A percentile compares a stretch with the other conserved stretches of the same genome.
phyloP scores from a whole-genome alignment of 2,329 filamentous ascomycete species.

The Colletotrichum somersetense region DNA sequence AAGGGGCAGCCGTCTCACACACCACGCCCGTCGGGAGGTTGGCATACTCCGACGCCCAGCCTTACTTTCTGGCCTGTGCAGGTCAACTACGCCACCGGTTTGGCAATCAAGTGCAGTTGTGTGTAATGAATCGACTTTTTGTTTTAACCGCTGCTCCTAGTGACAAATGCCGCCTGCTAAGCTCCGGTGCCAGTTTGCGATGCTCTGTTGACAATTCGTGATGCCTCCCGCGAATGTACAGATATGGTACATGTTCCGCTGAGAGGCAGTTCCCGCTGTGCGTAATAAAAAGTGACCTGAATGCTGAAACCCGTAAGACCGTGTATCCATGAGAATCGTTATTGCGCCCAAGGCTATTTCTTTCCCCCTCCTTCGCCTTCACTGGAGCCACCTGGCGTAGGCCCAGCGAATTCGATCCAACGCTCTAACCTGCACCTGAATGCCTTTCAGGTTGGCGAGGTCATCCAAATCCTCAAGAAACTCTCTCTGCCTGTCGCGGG shows the following conservation, averaged over 20 bases:
- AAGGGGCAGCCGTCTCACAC: slow-evolving; percentile 12
- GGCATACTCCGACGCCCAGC: background rate
- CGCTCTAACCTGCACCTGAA: slow-evolving; percentile 82
- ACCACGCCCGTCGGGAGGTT: too few relatives aligned
- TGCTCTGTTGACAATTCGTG: slow-evolving; percentile 40
- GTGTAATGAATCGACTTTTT: slow-evolving; percentile 33
- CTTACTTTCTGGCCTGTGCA: background rate
- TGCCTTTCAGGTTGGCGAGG: slow-evolving; percentile 83
- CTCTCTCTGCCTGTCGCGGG: slow-evolving; percentile 80
- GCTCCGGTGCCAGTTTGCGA: slow-evolving; percentile 36
- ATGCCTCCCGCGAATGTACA: slow-evolving; percentile 34
- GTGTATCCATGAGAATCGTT: slow-evolving; percentile 39
- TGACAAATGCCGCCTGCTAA: slow-evolving; percentile 41
- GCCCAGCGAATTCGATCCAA: slow-evolving; percentile 90
- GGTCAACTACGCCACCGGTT: background rate
- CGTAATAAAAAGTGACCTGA: slow-evolving; percentile 32
- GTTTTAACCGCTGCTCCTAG: slow-evolving; percentile 27
- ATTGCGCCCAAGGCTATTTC: slow-evolving; percentile 21
- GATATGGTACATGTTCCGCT: slow-evolving; percentile 28
- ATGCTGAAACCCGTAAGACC: slow-evolving; percentile 37
- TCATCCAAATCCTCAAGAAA: slow-evolving; percentile 92
- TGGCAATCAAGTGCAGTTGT: slow-evolving; percentile 9
- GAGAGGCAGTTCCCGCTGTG: slow-evolving; percentile 32
- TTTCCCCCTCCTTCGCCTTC: background rate
- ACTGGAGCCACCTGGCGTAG: slow-evolving; percentile 81